A percentile compares a stretch with the other conserved stretches of the same genome.
Conservation (phyloP, 75 land plant genomes). For the Pseudotsuga menziesii region DNA sequence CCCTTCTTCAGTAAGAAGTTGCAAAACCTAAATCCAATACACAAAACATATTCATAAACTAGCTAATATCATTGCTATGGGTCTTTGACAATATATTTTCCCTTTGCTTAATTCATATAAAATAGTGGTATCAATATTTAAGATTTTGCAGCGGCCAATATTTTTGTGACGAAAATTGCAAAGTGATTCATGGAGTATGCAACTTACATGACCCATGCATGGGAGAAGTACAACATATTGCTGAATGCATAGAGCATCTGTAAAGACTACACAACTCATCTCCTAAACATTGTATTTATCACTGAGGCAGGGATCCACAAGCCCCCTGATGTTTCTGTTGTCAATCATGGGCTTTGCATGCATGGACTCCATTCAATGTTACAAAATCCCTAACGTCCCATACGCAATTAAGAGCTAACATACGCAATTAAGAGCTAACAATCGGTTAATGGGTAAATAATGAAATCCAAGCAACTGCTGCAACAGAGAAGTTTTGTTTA, state of each 20-base stretch:
- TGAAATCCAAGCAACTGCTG: background rate
- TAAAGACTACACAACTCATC: slow-evolving; percentile 34
- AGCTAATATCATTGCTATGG: background rate
- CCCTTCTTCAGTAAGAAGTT: slow-evolving; percentile 19
- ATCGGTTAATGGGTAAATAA: background rate
- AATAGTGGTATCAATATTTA: background rate
- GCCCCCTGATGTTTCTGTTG: slow-evolving; percentile 29
- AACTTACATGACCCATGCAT: slow-evolving; percentile 54
- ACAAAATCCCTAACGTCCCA: background rate
- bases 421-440: background rate
- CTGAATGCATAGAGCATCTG: slow-evolving; percentile 63
- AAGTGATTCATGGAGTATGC: background rate
- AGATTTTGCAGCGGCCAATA: background rate
- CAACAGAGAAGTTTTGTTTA: background rate
- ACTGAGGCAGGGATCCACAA: slow-evolving; percentile 59
- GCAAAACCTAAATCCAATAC: slow-evolving; percentile 36
- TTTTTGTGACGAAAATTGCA: background rate
- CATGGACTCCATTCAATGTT: background rate
- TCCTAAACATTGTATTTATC: slow-evolving; percentile 38
- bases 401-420: too few species aligned
- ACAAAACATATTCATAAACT: background rate
- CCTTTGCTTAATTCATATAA: background rate
- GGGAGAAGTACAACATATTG: slow-evolving; percentile 52
- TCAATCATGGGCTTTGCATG: slow-evolving; percentile 90
- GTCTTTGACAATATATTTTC: background rate